phyloP scores from a whole-genome alignment of 495 filamentous ascomycete species.

The Aspergillus kassunensis region DNA sequence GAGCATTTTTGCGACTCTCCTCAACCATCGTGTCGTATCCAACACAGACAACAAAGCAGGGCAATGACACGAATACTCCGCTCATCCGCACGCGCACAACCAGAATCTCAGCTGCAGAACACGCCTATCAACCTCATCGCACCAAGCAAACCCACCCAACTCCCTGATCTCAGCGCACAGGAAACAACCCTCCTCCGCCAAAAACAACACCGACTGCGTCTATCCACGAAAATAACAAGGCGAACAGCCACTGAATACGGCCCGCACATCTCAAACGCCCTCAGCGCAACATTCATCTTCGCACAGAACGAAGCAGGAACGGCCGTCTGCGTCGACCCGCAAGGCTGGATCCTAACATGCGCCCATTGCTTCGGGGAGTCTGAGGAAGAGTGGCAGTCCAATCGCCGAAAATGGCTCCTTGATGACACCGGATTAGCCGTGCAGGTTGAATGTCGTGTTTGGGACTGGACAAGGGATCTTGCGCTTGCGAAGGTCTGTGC shows the following conservation, averaged over 20 bases:
- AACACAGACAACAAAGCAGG: too few species aligned
- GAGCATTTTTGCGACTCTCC: too few species aligned
- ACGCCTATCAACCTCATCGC: too few species aligned
- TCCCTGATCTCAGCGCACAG: background rate
- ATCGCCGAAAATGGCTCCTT: slow-evolving; percentile 5
- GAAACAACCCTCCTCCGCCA: background rate
- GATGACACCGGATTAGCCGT: background rate
- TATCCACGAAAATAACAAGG: background rate
- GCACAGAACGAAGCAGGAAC: slow-evolving; percentile 8
- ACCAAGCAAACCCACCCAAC: background rate
- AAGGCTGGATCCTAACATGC: slow-evolving; percentile 5
- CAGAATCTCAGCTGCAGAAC: too few species aligned
- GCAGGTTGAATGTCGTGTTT: slow-evolving; percentile 1
- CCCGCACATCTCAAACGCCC: background rate
- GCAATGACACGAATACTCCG: too few species aligned
- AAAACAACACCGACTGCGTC: background rate
- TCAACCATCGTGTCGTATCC: too few species aligned
- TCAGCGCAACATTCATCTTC: slow-evolving; percentile 3
- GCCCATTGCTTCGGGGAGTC: slow-evolving; percentile 9
- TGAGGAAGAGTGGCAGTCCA: background rate
- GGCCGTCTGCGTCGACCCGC: background rate
- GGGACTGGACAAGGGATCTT: background rate
- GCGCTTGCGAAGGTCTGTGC: background rate
- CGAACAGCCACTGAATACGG: background rate
- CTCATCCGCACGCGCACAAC: too few species aligned